These are phyloP conservation scores for Emergomyces africanus DNA, from an alignment of 2,329 filamentous ascomycete genomes.

Conservation along the genomic window DNA sequence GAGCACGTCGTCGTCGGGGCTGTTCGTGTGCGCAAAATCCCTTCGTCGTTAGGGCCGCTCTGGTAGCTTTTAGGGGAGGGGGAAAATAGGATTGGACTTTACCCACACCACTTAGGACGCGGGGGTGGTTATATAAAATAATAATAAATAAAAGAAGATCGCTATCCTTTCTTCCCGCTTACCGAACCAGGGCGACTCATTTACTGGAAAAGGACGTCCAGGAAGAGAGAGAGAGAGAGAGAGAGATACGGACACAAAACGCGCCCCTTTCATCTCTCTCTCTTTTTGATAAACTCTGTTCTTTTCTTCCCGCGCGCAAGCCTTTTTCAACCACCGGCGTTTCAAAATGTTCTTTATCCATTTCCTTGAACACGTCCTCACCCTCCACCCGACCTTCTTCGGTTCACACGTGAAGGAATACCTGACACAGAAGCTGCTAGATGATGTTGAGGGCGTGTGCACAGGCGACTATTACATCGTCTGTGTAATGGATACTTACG, in stretches of 20 bases:
- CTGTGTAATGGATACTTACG: conserved; percentile 91
- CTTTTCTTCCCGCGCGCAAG: background rate
- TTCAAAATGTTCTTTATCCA: conserved; percentile 90
- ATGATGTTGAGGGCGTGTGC: conserved; percentile 90
- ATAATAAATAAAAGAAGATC: background rate
- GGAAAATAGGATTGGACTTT: background rate
- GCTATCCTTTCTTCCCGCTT: background rate
- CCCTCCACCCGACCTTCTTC: conserved; percentile 94
- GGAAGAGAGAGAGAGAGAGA: background rate
- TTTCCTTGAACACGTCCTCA: conserved; percentile 88
- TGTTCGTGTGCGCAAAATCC: background rate
- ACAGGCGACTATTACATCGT: conserved; percentile 96
- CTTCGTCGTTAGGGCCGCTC: background rate
- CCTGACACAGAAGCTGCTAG: conserved; percentile 75
- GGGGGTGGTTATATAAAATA: background rate
- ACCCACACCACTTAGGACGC: background rate
- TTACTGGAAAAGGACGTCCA: background rate
- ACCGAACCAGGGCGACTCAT: background rate
- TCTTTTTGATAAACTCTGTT: background rate
- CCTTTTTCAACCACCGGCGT: background rate
- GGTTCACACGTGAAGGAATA: conserved; percentile 86
- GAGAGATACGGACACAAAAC: background rate
- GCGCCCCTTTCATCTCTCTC: background rate
- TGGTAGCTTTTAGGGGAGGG: background rate
- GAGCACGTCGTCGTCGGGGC: background rate